Percentiles rank a stretch among this genome's conserved stretches.
phyloP scores from a whole-genome alignment of 2,329 filamentous ascomycete genomes.

The Aureobasidium musti region DNA sequence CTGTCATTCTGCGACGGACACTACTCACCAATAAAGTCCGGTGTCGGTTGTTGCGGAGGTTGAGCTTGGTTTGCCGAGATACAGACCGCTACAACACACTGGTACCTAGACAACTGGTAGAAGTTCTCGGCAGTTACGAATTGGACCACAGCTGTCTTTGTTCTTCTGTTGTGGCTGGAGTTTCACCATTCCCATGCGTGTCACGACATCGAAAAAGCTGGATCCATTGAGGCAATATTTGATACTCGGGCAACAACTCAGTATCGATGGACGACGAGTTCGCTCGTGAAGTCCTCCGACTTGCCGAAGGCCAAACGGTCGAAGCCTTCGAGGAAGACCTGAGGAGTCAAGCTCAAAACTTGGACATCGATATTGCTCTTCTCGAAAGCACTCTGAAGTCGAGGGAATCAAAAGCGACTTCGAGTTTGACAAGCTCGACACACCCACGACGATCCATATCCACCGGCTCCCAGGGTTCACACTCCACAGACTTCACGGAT shows the following conservation, averaged over 20 bases:
- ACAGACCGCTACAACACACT: slow-evolving; percentile 22
- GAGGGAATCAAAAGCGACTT: slow-evolving; percentile 3
- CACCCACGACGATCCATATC: slow-evolving; percentile 38
- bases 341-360: slow-evolving; percentile 36
- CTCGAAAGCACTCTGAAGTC: slow-evolving; percentile 18
- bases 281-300: slow-evolving; percentile 38
- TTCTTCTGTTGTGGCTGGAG: background rate
- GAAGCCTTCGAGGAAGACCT: slow-evolving; percentile 37
- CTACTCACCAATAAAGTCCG: background rate
- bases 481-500: slow-evolving; percentile 41
- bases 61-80: background rate
- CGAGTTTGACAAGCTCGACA: slow-evolving; percentile 26
- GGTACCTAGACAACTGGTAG: slow-evolving; percentile 13
- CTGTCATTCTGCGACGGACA: background rate
- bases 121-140: background rate
- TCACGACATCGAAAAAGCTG: slow-evolving; percentile 14
- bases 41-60: slow-evolving; percentile 18
- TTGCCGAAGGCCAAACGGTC: slow-evolving; percentile 38
- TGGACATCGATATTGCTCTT: slow-evolving; percentile 34
- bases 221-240: slow-evolving; percentile 2
- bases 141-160: background rate
- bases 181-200: background rate
- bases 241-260: background rate
- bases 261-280: slow-evolving; percentile 33
- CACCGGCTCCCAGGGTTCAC: slow-evolving; percentile 39